Evolutionary conservation across 2,329 filamentous ascomycete species (phyloP).

Genomic region (Ceratocystiopsis brevicomis): DNA sequence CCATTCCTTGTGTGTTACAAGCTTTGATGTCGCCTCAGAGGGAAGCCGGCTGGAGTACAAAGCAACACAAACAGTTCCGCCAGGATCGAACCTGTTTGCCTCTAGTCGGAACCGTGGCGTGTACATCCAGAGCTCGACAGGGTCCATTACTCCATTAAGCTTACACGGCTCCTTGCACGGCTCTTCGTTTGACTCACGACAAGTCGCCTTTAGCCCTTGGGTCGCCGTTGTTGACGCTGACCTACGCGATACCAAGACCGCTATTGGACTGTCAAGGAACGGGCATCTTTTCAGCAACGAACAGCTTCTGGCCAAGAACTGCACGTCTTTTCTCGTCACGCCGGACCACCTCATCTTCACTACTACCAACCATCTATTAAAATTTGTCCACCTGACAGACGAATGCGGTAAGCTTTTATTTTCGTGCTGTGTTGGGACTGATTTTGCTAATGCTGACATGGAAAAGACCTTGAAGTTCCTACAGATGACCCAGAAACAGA

Average conservation of each 20-base stretch:
- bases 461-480: slow-evolving; percentile 58
- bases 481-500: slow-evolving; percentile 79
- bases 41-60: slow-evolving; percentile 1
- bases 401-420: slow-evolving; percentile 39
- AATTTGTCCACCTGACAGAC: slow-evolving; percentile 68
- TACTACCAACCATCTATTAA: slow-evolving; percentile 78
- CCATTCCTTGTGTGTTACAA: slow-evolving; percentile 11
- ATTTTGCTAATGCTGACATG: not conserved
- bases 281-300: slow-evolving; percentile 67
- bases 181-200: no score
- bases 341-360: slow-evolving; percentile 75
- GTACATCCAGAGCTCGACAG: slow-evolving; percentile 27
- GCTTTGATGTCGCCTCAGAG: slow-evolving; percentile 5
- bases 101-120: slow-evolving; percentile 14
- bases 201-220: slow-evolving; percentile 21
- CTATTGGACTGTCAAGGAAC: slow-evolving; percentile 49
- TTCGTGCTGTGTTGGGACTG: not conserved
- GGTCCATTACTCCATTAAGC: slow-evolving; percentile 20
- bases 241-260: slow-evolving; percentile 19
- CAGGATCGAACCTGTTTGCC: slow-evolving; percentile 15
- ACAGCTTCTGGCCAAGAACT: slow-evolving; percentile 59
- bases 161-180: no score
- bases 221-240: slow-evolving; percentile 23
- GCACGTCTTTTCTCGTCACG: slow-evolving; percentile 77
- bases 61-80: not conserved